phyloP scores from a whole-genome alignment of 2,329 filamentous ascomycete genomes.

The Fonsecaea erecta region DNA sequence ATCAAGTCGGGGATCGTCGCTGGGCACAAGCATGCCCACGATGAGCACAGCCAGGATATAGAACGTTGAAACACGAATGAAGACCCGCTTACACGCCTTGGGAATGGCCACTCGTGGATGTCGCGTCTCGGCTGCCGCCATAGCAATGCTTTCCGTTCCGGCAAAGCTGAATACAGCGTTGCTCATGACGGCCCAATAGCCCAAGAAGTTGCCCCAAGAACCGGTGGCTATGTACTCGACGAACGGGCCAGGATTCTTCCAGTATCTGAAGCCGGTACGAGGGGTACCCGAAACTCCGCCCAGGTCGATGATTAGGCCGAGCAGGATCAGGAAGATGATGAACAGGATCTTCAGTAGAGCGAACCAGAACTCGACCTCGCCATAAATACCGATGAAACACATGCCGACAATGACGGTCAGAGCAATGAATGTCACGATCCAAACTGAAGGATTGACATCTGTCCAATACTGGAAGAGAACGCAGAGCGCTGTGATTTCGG shows the following conservation, averaged over 20 bases:
- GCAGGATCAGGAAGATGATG: conserved; percentile 61
- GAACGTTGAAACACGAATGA: conserved; percentile 47
- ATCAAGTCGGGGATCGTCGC: conserved; percentile 41
- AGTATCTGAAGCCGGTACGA: conserved; percentile 70
- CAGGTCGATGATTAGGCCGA: conserved; percentile 63
- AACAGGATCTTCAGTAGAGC: conserved; percentile 63
- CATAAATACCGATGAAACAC: conserved; percentile 47
- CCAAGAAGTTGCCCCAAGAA: conserved; percentile 65
- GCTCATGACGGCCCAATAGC: conserved; percentile 56
- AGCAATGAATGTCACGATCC: conserved; percentile 48
- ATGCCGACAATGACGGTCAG: conserved; percentile 45
- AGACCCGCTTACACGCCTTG: conserved; percentile 48
- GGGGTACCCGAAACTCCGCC: conserved; percentile 64
- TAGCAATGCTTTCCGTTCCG: conserved; percentile 48
- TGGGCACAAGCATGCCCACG: conserved; percentile 47
- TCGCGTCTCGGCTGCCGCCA: conserved; percentile 48
- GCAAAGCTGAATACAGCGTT: conserved; percentile 50
- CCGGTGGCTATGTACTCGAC: conserved; percentile 67
- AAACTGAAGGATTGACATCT: conserved; percentile 54
- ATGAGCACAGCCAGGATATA: conserved; percentile 46
- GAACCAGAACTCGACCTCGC: conserved; percentile 61
- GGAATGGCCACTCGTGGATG: conserved; percentile 48
- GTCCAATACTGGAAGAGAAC: conserved; percentile 69
- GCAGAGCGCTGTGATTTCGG: conserved; percentile 66
- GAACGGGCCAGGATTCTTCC: conserved; percentile 70